Evolutionary conservation across 2,329 filamentous ascomycete genomes (phyloP), one percentile per base, ranked within the genome.

Genomic region (Microsporum ferrugineum): DNA sequence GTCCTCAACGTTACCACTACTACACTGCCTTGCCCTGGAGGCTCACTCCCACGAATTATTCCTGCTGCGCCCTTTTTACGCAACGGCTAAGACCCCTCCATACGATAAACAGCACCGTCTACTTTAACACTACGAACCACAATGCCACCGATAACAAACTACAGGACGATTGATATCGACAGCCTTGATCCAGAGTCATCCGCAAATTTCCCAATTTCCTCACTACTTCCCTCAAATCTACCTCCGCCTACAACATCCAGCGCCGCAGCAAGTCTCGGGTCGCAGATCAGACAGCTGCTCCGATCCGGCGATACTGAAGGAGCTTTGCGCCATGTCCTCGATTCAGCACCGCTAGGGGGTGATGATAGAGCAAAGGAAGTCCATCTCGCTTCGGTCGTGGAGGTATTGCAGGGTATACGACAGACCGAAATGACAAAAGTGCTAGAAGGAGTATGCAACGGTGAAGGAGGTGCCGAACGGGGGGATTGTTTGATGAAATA

Each of bases 401-500:
- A 99, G 77, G 91, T 97, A 62, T 80, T 99, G 66, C 91, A 96
- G 76, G 94, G 90, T 23, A 97, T 97, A 77, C 91, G 95, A 73
- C 91, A 94, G 71, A 88, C 88, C 68, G 94, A 99, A 68, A 97
- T 97, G 89, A 90, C 86, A 65, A 88, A 89, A 12, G 85, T 97
- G 70, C 79, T 99, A 67, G 85, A 87, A 76, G 84, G 86, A 62
- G 88, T 97, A 70, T 91, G 94, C 77, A 79, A 79, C 63, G 85
- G 86, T 8, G 84, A 88, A 58, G 88, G 88, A 64, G 94, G 94
- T 33, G 84, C 84, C 64, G 94, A 97, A 76, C 82, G 88, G 63
- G 78, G 95, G 67, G 94, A 99, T 74, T 90, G 92, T 58, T 78
- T 99, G 73, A 96, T 96, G 89, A 99, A 99, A 79, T 99, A 96